Base-by-base conservation (phyloP, 2,329 filamentous ascomycete genomes). In the Alternaria ventricosa region DNA sequence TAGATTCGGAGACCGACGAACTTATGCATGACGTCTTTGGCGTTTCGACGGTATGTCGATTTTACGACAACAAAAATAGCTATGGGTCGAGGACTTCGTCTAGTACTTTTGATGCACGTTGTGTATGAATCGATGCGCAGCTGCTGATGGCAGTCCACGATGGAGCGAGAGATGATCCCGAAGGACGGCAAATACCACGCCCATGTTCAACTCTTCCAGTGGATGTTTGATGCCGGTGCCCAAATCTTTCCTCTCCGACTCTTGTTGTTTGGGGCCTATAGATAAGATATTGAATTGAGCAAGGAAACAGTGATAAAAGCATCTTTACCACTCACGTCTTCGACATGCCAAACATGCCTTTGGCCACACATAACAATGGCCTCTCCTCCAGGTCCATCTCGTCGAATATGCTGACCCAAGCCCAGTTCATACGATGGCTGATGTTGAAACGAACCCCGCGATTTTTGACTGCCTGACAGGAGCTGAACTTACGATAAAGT, bases 1-100 rank as follows among this genome's bases (percentile, higher is more conserved):
- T 44, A 55, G 56, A 60, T 60, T 23, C 36, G 23, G 23, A 27
- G 51, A 51, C 61, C 45, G 18, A n/a, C 30, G 27, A 22, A 18
- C 11, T 27, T 6, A 23, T 27, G 44, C 46, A 36, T 53, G 15
- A 20, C n/a, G 15, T 56, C 46, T 18, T 51, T 27, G 20, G 25
- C 25, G 54, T 56, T 56, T 56, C 54, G 30, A 36, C 15, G n/a
- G 28, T 15, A 53, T 53, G 20, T 20, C 20, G 23, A 25, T 5
- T 22, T 8, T 18, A 36, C 18, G 13, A 20, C 12, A n/a, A 2
- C 4, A 1, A 15, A 28, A 33, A 36, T 51, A 33, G 12, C 18
- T 23, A 4, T 22, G 12, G n/a, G 7, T 7, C 3, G 49, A 51
- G 2, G 5, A 2, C 49, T 36, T 33, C 3, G 44, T 8, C 18